Conservation (phyloP, 2,329 filamentous ascomycete species). For the Tolypocladium sp. region DNA sequence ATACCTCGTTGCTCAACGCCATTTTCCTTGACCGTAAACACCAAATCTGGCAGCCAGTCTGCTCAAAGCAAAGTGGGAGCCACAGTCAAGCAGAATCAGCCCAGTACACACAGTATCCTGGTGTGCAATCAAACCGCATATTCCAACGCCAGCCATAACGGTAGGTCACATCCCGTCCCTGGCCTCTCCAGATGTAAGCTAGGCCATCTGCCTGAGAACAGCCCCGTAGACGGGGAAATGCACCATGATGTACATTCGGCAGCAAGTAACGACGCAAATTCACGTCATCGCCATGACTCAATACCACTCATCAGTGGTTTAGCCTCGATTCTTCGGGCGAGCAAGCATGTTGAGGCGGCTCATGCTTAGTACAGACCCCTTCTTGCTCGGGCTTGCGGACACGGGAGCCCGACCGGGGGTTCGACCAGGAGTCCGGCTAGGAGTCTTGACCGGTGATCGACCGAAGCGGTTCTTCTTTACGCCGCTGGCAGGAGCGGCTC, state of each 20-base stretch:
- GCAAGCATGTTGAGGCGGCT: slow-evolving; percentile 54
- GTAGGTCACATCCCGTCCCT: not conserved
- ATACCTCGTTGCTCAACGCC: not conserved
- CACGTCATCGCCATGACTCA: not conserved
- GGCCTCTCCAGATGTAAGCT: not conserved
- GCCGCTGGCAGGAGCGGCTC: slow-evolving; percentile 21
- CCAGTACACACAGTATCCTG: not conserved
- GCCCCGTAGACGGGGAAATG: not conserved
- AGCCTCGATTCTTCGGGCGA: slow-evolving; percentile 47
- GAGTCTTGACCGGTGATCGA: slow-evolving; percentile 14
- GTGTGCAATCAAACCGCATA: not conserved
- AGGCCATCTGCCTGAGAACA: not conserved
- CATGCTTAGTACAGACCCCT: slow-evolving; percentile 41
- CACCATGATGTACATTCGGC: not conserved
- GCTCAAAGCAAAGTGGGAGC: not conserved
- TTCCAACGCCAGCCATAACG: not conserved
- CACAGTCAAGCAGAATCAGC: not conserved
- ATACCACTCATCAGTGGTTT: slow-evolving; percentile 6
- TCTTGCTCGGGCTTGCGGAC: slow-evolving; percentile 39
- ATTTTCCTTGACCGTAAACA: not conserved
- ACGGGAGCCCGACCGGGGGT: slow-evolving; percentile 12
- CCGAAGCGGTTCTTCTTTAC: slow-evolving; percentile 25
- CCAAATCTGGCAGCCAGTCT: not conserved
- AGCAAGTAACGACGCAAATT: not conserved
- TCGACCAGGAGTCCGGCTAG: slow-evolving; percentile 1